Evolutionary conservation across 495 filamentous ascomycete species (phyloP), one percentile per base, ranked within the genome.

Genomic region (Aspergillus leporis): DNA sequence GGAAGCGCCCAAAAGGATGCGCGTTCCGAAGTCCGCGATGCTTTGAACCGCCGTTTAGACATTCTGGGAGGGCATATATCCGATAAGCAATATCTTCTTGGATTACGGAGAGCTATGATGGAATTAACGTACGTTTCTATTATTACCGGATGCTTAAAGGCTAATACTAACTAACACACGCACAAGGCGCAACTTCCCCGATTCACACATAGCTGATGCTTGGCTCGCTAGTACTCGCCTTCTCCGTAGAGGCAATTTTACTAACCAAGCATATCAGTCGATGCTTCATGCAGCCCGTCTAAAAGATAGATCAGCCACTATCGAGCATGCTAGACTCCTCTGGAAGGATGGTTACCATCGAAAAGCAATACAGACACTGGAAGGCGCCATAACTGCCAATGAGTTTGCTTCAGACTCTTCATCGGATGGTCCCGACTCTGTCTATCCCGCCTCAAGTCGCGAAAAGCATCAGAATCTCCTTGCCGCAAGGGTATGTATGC

Each of bases 21-120:
- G 50, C 69, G 65, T 61, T 61, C 70, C 30, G 70, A 71, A 19
- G 66, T 92, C 22, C 67, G 87, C 0, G 73, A 78, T 61, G 81
- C 85, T 9, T 74, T 97, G 14, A 82, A 87, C 63, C 83, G 87
- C 40, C 88, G 95, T 9, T 74, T 98, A 49, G 88, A 93, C 66
- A 82, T 93, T 10, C 72, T 99, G 10, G 94, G 94, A 3, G 87
- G 91, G 4, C 96, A 91, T 66, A 83, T 89, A 25, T 83, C 87
- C 43, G 91, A 98, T 67, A 97, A 98, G 70, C 93, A 98, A 70
- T 96, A 96, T 65, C 73, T 99, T 25, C 81, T 99, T n/a, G 89
- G 92, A 2, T 78, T 98, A 21, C 81, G 92, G 53, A 82, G 93
- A 58, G 93, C 92, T 32, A 84, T 87, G 1, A 97, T 97, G 91